Percentiles rank a stretch among this genome's conserved stretches.
These are phyloP conservation scores for Theileria orientalis DNA, from an alignment of 169 alveolate genomes.

Conservation along the genomic window DNA sequence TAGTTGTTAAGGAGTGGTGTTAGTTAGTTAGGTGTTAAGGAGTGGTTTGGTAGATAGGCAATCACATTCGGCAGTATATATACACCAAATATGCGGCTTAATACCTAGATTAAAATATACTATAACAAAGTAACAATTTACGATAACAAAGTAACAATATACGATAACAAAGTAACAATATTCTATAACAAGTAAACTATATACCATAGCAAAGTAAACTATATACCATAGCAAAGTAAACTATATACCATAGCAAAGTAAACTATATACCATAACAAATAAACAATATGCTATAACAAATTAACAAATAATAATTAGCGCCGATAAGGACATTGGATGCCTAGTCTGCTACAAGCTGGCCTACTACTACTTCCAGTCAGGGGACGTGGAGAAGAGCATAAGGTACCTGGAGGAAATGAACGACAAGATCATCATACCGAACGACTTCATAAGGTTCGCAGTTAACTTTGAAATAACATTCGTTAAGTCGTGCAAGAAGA, in stretches of 20 bases:
- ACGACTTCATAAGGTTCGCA: conserved; percentile 3
- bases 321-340: conserved; percentile 15
- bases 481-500: conserved; percentile 11
- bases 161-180: too few species aligned
- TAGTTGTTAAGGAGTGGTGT: background rate
- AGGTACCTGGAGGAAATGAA: background rate
- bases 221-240: too few species aligned
- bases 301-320: background rate
- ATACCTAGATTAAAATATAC: too few species aligned
- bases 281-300: background rate
- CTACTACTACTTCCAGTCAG: conserved; percentile 1
- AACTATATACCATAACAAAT: too few species aligned
- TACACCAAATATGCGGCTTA: too few species aligned
- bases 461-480: conserved; percentile 8
- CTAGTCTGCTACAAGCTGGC: conserved; percentile 20
- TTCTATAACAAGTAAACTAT: too few species aligned
- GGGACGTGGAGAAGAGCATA: background rate
- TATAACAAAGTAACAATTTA: too few species aligned
- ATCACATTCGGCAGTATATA: too few species aligned
- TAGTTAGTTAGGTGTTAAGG: background rate
- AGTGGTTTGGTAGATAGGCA: too few species aligned
- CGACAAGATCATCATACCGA: background rate
- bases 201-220: too few species aligned
- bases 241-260: too few species aligned
- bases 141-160: too few species aligned